Evolutionary conservation across 75 land plant genomes (phyloP).

Genomic region (Pinus taeda): DNA sequence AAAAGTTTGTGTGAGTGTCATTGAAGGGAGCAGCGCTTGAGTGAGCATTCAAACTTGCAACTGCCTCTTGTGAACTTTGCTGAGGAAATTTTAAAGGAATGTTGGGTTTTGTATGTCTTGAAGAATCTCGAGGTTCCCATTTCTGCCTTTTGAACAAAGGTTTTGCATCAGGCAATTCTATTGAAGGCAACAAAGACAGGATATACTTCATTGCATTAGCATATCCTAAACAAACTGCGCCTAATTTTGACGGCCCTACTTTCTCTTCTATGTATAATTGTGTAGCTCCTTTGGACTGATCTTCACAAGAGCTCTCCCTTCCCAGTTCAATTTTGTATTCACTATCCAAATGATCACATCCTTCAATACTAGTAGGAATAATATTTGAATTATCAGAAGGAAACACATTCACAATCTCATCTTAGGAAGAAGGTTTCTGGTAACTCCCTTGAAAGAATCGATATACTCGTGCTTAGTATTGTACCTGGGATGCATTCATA

Average conservation of each 20-base stretch:
- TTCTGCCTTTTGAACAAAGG: constrained; percentile 10
- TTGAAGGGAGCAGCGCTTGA: constrained; percentile 20
- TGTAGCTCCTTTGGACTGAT: constrained; percentile 4
- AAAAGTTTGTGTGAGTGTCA: no score
- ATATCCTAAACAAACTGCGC: constrained; percentile 7
- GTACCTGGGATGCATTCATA: no score
- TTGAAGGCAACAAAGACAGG: not conserved
- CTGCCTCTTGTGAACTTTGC: constrained; percentile 8
- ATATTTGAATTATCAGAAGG: constrained; percentile 4
- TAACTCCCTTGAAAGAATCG: constrained; percentile 13
- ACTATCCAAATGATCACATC: not conserved
- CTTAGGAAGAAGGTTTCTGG: not conserved
- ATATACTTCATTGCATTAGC: constrained; percentile 7
- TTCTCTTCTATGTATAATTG: constrained; percentile 10
- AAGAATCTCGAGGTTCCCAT: constrained; percentile 39
- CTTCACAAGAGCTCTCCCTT: not conserved
- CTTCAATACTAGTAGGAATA: not conserved
- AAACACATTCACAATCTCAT: not conserved
- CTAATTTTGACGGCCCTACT: constrained; percentile 3
- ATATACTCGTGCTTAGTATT: not conserved
- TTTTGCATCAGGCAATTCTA: constrained; percentile 4
- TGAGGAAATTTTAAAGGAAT: constrained; percentile 8
- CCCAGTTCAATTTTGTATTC: constrained; percentile 6
- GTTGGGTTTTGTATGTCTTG: constrained; percentile 27
- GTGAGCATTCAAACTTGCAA: not conserved